These are phyloP conservation scores for Xylaria sp. DNA, from an alignment of 2,329 filamentous ascomycete species.

Conservation along the genomic window DNA sequence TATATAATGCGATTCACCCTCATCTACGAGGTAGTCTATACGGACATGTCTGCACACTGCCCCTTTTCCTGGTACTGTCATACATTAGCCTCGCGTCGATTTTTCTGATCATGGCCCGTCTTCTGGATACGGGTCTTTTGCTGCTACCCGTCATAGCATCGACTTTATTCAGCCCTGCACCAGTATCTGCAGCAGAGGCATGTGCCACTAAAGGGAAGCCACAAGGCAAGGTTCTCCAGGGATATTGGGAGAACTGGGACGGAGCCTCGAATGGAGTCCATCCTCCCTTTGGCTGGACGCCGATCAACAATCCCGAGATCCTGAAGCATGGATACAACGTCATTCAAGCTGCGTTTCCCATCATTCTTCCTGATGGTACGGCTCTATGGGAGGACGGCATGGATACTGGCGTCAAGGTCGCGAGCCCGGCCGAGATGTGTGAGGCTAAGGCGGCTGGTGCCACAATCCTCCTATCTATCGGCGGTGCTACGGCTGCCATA, in stretches of 20 bases:
- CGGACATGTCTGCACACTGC: background rate
- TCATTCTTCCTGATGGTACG: conserved; percentile 44
- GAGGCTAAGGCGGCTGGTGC: conserved; percentile 43
- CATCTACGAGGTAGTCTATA: background rate
- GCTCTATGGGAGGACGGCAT: conserved; percentile 43
- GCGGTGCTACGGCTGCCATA: conserved; percentile 43
- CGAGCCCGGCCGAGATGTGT: conserved; percentile 43
- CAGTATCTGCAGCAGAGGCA: conserved; percentile 25
- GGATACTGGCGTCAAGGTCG: conserved; percentile 41
- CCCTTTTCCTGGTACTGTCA: background rate
- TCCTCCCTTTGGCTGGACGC: conserved; percentile 43
- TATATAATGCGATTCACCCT: conserved; percentile 9
- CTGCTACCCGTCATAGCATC: conserved; percentile 12
- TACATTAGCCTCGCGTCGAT: background rate
- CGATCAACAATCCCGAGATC: conserved; percentile 41
- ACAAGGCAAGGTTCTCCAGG: conserved; percentile 42
- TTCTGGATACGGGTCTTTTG: conserved; percentile 5
- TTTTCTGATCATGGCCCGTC: conserved; percentile 15
- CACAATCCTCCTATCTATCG: conserved; percentile 44
- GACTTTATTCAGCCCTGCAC: conserved; percentile 7
- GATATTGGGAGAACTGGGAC: conserved; percentile 48
- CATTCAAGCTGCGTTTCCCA: conserved; percentile 43
- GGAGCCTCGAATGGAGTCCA: conserved; percentile 43
- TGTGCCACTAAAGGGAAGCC: conserved; percentile 44
- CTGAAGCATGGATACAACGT: conserved; percentile 44